phyloP scores from a whole-genome alignment of 2,329 filamentous ascomycete species.

The Plenodomus tracheiphilus region DNA sequence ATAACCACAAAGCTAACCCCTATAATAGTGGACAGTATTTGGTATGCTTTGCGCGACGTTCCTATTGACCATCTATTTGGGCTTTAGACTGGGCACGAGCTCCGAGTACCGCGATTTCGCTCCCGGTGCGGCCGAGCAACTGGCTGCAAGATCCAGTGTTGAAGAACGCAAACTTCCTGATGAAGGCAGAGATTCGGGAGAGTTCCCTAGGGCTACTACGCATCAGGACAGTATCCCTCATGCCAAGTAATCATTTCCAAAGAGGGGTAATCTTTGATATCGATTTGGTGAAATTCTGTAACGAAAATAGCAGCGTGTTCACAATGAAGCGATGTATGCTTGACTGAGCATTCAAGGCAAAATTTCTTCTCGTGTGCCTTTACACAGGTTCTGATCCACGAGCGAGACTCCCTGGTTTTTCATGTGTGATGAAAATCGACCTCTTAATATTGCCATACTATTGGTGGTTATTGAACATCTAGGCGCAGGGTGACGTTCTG shows the following conservation, averaged over 20 bases:
- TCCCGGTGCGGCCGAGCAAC: conserved; percentile 21
- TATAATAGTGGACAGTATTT: conserved; percentile 21
- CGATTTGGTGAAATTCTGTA: too few species aligned
- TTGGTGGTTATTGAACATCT: neutral
- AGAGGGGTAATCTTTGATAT: too few species aligned
- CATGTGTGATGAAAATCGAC: too few species aligned
- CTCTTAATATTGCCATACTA: too few species aligned
- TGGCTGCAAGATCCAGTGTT: conserved; percentile 15
- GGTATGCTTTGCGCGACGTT: conserved; percentile 20
- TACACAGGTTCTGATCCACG: too few species aligned
- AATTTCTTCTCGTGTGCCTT: too few species aligned
- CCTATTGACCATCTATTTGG: conserved; percentile 23
- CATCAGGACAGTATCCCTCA: neutral
- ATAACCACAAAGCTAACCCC: neutral
- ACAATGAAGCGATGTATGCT: too few species aligned
- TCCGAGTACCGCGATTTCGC: conserved; percentile 27
- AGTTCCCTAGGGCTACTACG: neutral
- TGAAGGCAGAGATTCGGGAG: conserved; percentile 8
- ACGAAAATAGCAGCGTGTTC: too few species aligned
- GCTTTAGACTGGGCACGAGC: conserved; percentile 22
- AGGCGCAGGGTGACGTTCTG: neutral
- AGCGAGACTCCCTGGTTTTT: too few species aligned
- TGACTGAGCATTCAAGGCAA: too few species aligned
- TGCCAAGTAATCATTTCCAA: neutral
- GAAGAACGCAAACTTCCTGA: conserved; percentile 16